Percentiles rank a stretch among this genome's conserved stretches.
These are phyloP conservation scores for Podospora tetraspora DNA, from an alignment of 495 filamentous ascomycete genomes.

Conservation along the genomic window DNA sequence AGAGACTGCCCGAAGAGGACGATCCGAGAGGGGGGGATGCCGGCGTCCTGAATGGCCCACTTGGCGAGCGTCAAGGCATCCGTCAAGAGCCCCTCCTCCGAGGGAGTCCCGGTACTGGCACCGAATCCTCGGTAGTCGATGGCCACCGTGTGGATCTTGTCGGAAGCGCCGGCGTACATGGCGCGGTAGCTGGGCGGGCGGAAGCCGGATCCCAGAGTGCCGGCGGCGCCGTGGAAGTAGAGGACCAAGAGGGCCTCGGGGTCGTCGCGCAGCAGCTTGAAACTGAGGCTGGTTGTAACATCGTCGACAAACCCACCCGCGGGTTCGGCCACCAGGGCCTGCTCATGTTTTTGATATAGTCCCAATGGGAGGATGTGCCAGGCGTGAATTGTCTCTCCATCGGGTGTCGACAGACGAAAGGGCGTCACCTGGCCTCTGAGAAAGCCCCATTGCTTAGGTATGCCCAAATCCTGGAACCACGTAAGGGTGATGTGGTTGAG, in stretches of 20 bases:
- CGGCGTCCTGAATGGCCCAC: slow-evolving; percentile 44
- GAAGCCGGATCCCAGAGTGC: slow-evolving; percentile 58
- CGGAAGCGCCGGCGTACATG: slow-evolving; percentile 49
- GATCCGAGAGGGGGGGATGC: slow-evolving; percentile 65
- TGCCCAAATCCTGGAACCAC: slow-evolving; percentile 58
- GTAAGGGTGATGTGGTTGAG: slow-evolving; percentile 62
- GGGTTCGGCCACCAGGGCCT: slow-evolving; percentile 40
- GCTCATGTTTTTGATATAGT: slow-evolving; percentile 52
- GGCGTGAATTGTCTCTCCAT: slow-evolving; percentile 54
- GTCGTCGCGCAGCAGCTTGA: slow-evolving; percentile 53
- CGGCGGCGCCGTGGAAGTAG: slow-evolving; percentile 53
- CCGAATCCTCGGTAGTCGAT: slow-evolving; percentile 52
- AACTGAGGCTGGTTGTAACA: slow-evolving; percentile 42
- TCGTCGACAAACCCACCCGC: slow-evolving; percentile 41
- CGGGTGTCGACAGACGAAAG: slow-evolving; percentile 53
- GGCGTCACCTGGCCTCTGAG: slow-evolving; percentile 68
- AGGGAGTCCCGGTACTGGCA: background rate
- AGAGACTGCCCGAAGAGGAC: slow-evolving; percentile 80
- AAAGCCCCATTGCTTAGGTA: slow-evolving; percentile 74
- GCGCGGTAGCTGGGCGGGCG: slow-evolving; percentile 59
- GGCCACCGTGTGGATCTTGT: slow-evolving; percentile 22
- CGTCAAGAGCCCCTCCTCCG: background rate
- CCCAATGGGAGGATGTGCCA: slow-evolving; percentile 67
- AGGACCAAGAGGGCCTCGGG: slow-evolving; percentile 55
- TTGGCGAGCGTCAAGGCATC: background rate